Conservation (phyloP, 768 basidiomycete genomes). For the Suillus spraguei region DNA sequence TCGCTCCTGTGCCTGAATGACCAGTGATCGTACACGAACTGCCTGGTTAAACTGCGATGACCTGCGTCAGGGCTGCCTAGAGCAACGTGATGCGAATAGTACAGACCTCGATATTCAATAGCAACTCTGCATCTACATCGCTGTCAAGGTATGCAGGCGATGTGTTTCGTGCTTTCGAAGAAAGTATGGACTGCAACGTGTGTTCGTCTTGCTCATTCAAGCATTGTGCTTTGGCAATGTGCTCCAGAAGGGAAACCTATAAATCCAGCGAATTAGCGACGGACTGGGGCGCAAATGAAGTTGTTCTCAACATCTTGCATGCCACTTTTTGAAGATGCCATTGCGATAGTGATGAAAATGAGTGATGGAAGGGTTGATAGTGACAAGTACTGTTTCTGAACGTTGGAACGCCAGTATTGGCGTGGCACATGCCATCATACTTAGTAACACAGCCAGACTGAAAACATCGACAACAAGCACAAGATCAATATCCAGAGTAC, state of each 20-base stretch:
- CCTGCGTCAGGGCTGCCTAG: conserved; percentile 4
- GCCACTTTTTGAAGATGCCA: conserved; percentile 7
- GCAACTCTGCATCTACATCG: conserved; percentile 73
- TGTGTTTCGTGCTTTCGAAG: conserved; percentile 45
- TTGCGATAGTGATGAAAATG: not conserved
- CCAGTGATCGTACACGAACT: conserved; percentile 63
- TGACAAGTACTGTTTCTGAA: not conserved
- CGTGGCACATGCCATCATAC: not conserved
- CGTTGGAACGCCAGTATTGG: not conserved
- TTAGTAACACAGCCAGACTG: conserved; percentile 3
- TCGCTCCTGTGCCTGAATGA: conserved; percentile 47
- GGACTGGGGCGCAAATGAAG: conserved; percentile 6
- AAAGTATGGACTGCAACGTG: conserved; percentile 54
- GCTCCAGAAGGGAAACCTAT: conserved; percentile 57
- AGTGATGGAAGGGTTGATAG: not conserved
- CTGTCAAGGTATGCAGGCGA: conserved; percentile 54
- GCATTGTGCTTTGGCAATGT: conserved; percentile 64
- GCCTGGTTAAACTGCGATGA: conserved; percentile 63
- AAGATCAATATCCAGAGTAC: conserved; percentile 10
- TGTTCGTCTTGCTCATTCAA: conserved; percentile 64
- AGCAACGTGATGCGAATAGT: conserved; percentile 3
- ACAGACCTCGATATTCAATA: conserved; percentile 67
- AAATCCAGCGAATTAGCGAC: not conserved
- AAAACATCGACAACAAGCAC: conserved; percentile 23
- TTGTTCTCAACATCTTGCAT: conserved; percentile 31